Base-by-base conservation (phyloP, 768 basidiomycete species). In the Phylloporus rhodoxanthus region DNA sequence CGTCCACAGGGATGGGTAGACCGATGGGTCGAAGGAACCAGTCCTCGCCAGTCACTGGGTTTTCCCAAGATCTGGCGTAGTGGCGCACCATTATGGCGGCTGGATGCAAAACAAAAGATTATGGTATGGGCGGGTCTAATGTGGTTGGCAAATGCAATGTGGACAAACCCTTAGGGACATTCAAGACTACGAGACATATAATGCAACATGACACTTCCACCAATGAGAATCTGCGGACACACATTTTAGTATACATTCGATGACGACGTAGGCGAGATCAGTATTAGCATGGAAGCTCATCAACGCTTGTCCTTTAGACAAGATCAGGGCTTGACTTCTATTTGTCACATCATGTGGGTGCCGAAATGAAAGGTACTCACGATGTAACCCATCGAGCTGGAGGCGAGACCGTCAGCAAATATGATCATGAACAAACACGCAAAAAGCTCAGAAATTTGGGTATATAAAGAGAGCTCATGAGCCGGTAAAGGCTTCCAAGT, bases 321-420 rank as follows among this genome's bases (percentile, higher is more conserved):
- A 71, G 74, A 68, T 90, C 81, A 84, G 87, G 72, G 87, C 87
- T 91, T 90, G 87, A 90, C 87, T 88, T 85, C 87, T 90, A 79
- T 81, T 74, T 80, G 64, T 76, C 81, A 75, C 59, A 87, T 85
- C 87, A 80, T 60, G 70, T 57, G 52, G 57, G 19, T 48, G 49
- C 11, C 10, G 7, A 45, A 43, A 6, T 54, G 54, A 34, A 38
- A 43, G 4, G 8, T 19, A 68, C 77, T 76, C 67, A 78, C 77
- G 39, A 38, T 4, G 15, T 15, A 11, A 21, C 3, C 33, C 26
- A 30, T 8, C 9, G 20, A 46, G 11, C 52, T 50, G 41, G 10
- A 38, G 17, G 3, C n/a, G 23, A 29, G 32, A 20, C 14, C 4
- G 52, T 57, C n/a, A 68, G 67, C 43, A 50, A 26, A 9, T 3